Evolutionary conservation across 805 yeast genomes (phyloP).

Genomic region (Metschnikowia cerradonensis): DNA sequence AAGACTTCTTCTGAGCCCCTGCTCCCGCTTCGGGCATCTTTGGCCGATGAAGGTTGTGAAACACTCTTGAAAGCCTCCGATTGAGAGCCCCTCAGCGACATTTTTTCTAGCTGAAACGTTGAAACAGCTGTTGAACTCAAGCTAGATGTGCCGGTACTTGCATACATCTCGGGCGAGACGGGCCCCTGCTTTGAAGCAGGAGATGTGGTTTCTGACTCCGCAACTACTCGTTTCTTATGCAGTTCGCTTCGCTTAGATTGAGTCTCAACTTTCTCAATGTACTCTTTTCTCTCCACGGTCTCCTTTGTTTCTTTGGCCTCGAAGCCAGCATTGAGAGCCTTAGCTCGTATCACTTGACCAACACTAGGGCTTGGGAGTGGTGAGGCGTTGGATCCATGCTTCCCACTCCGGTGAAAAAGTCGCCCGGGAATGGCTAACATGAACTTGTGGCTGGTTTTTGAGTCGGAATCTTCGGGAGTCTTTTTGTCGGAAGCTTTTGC

Average conservation of each 20-base stretch:
- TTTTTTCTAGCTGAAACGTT: background rate
- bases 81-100: background rate
- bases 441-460: conserved; percentile 6
- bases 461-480: background rate
- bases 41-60: conserved; percentile 3
- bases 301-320: background rate
- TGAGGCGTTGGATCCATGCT: background rate
- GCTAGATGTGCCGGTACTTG: background rate
- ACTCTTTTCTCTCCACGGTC: background rate
- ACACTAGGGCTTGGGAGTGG: background rate
- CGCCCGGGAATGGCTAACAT: conserved; percentile 15
- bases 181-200: background rate
- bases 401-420: conserved; percentile 12
- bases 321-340: background rate
- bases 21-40: conserved; percentile 2
- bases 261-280: background rate
- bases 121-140: background rate
- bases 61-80: background rate
- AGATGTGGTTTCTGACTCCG: background rate
- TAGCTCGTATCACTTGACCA: background rate
- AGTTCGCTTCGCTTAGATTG: background rate
- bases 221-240: background rate
- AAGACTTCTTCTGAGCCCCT: conserved; percentile 1
- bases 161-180: background rate
- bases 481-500: background rate